Percentiles rank a stretch among this genome's conserved stretches.
These are phyloP conservation scores for Oryza meridionalis DNA, from an alignment of 176 grass and related monocot species.

Conservation along the genomic window DNA sequence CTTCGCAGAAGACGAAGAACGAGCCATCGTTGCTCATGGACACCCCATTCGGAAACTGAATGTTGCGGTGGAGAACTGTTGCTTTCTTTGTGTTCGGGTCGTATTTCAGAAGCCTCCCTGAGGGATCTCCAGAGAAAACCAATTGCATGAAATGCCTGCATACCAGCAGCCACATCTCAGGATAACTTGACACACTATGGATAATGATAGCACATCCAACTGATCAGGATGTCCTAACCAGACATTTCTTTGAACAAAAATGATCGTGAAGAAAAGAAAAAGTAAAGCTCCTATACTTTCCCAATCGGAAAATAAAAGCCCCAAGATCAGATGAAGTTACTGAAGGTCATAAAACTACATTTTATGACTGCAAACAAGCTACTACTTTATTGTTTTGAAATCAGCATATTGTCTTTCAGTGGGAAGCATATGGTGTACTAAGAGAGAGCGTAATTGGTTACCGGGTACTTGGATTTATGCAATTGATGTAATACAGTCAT, in stretches of 20 bases:
- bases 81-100: slow-evolving; percentile 72
- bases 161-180: not conserved
- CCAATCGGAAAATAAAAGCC: not conserved
- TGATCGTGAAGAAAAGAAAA: not conserved
- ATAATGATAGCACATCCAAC: not conserved
- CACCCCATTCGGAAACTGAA: slow-evolving; percentile 94
- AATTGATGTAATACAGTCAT: not conserved
- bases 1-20: slow-evolving; percentile 94
- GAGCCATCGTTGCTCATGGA: slow-evolving; percentile 85
- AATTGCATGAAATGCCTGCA: slow-evolving; percentile 91
- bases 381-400: not conserved
- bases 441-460: not conserved
- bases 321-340: not conserved
- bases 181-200: not conserved
- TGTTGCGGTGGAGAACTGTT: slow-evolving; percentile 63
- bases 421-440: not conserved
- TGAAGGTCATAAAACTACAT: not conserved
- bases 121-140: slow-evolving; percentile 79
- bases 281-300: not conserved
- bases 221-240: not conserved
- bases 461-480: not conserved
- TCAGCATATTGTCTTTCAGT: not conserved
- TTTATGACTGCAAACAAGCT: not conserved
- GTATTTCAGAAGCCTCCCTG: slow-evolving; percentile 89
- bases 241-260: not conserved